Percentiles rank a stretch among this genome's conserved stretches.
Conservation (phyloP, 2,329 filamentous ascomycete genomes). For the Chrysoporthe puriensis region DNA sequence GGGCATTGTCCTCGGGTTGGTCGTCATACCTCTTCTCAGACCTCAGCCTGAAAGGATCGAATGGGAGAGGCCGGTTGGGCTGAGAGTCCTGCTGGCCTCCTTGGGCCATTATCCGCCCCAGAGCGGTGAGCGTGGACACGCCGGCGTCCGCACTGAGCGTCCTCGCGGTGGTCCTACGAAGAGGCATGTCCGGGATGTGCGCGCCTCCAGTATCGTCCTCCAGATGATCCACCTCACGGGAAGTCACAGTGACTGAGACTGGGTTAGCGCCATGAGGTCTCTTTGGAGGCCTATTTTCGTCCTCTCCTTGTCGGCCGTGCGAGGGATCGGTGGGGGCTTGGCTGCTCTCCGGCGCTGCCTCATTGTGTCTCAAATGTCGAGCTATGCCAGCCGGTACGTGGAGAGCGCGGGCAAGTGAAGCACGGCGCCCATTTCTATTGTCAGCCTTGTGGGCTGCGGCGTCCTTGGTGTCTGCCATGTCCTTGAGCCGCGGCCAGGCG, state of each 20-base stretch:
- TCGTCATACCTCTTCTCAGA: conserved; percentile 22
- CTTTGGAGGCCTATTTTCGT: neutral
- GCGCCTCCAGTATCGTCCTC: conserved; percentile 19
- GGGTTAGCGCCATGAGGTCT: neutral
- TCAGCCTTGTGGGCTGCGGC: conserved; percentile 13
- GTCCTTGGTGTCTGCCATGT: conserved; percentile 24
- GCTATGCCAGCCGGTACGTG: conserved; percentile 25
- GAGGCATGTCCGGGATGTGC: conserved; percentile 27
- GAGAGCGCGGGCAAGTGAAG: conserved; percentile 26
- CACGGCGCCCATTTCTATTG: conserved; percentile 19
- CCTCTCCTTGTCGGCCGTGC: conserved; percentile 14
- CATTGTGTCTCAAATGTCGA: conserved; percentile 13
- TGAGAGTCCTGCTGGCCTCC: conserved; percentile 9
- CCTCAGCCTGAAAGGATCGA: conserved; percentile 15
- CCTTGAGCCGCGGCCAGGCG: conserved; percentile 3
- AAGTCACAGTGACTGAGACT: neutral
- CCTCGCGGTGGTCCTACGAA: conserved; percentile 22
- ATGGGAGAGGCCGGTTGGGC: conserved; percentile 6
- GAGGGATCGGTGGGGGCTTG: neutral
- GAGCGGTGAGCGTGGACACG: conserved; percentile 10
- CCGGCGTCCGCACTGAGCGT: conserved; percentile 12
- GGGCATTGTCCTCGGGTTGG: neutral
- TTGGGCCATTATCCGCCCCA: conserved; percentile 16
- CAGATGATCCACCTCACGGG: conserved; percentile 4
- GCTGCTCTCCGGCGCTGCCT: neutral